A percentile compares a stretch with the other conserved stretches of the same genome.
phyloP scores from a whole-genome alignment of 1,284 basidiomycete genomes.

The Cystobasidiaceae sp. region DNA sequence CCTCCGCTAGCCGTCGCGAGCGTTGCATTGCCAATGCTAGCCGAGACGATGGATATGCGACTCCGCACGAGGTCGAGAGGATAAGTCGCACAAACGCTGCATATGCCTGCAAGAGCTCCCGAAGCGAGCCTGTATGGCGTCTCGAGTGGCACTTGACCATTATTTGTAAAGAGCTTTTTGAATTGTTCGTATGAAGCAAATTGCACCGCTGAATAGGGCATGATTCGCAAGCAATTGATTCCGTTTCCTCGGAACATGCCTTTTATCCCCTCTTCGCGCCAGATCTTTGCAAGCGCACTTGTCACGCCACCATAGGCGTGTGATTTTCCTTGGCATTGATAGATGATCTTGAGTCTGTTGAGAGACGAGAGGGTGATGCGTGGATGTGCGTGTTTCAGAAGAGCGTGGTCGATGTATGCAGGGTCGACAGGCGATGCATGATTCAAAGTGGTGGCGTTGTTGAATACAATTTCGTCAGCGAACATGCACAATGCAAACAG shows the following conservation, averaged over 20 bases:
- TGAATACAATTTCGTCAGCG: not conserved
- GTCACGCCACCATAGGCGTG: conserved; percentile 40
- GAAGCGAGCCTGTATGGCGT: conserved; percentile 38
- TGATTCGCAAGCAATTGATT: conserved; percentile 42
- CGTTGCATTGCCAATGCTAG: conserved; percentile 17
- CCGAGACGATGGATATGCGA: conserved; percentile 43
- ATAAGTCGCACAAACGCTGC: conserved; percentile 39
- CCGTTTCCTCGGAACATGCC: conserved; percentile 33
- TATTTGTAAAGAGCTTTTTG: conserved; percentile 39
- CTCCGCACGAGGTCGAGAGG: conserved; percentile 48
- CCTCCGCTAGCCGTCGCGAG: not conserved
- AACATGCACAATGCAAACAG: not conserved
- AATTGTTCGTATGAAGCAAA: conserved; percentile 48
- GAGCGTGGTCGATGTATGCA: not conserved
- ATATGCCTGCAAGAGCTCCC: conserved; percentile 41
- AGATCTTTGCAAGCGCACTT: conserved; percentile 40
- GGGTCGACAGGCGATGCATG: not conserved
- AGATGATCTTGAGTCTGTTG: conserved; percentile 40
- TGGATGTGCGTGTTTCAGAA: not conserved
- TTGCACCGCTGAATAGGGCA: conserved; percentile 44
- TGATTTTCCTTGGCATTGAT: conserved; percentile 40
- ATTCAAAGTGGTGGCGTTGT: not conserved
- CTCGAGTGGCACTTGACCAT: conserved; percentile 36
- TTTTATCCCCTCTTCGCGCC: conserved; percentile 41
- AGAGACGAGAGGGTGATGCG: not conserved